Conservation (phyloP, 176 grass and related monocot species). For the Triticum aestivum region DNA sequence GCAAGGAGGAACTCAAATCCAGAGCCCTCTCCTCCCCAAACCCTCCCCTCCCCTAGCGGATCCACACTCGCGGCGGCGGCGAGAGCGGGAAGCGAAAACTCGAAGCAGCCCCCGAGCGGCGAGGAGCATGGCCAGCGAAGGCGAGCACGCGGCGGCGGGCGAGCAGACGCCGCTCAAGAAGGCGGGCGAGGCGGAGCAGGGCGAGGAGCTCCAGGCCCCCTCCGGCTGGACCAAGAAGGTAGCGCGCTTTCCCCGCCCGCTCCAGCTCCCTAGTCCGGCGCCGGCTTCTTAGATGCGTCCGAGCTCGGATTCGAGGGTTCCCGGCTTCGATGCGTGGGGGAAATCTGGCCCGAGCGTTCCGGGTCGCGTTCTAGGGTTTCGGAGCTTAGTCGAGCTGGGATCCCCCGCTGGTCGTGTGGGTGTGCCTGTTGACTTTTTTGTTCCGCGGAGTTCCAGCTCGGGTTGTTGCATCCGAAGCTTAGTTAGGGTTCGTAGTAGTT, state of each 20-base stretch:
- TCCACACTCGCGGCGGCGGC: constrained; percentile 11
- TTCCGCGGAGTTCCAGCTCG: neutral
- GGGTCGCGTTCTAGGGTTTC: constrained; percentile 34
- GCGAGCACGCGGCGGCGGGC: constrained; percentile 7
- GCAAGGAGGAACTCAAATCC: neutral
- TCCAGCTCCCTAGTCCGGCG: neutral
- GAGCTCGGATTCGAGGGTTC: constrained; percentile 6
- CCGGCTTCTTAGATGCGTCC: neutral
- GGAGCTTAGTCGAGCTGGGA: constrained; percentile 2
- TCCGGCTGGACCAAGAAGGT: constrained; percentile 74
- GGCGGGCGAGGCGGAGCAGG: neutral
- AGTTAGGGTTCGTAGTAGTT: neutral
- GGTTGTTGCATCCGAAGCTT: neutral
- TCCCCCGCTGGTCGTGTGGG: neutral
- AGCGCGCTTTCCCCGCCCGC: neutral
- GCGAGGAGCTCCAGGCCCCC: constrained; percentile 44
- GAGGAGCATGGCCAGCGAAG: constrained; percentile 21
- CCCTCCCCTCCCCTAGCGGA: neutral
- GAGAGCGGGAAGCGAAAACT: constrained; percentile 59
- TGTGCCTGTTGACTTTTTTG: neutral
- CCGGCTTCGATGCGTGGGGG: neutral
- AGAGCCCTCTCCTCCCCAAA: neutral
- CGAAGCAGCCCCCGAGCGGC: constrained; percentile 33
- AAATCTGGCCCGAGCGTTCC: neutral
- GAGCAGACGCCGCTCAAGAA: constrained; percentile 20